Evolutionary conservation across 2,329 filamentous ascomycete species (phyloP).

Genomic region (Xylogone sp.): DNA sequence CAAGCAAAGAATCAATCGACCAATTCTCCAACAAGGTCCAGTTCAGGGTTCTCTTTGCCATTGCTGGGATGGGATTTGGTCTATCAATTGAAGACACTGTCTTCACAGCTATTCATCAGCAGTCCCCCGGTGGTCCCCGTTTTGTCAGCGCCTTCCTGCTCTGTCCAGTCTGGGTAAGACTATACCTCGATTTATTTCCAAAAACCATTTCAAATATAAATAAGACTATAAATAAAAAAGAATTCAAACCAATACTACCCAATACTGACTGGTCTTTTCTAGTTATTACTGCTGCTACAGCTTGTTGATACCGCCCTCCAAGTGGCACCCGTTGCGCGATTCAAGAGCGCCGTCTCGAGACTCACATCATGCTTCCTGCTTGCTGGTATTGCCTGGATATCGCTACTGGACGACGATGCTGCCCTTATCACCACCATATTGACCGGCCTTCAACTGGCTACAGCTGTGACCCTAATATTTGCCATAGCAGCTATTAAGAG

Average conservation of each 20-base stretch:
- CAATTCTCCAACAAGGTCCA: slow-evolving; percentile 57
- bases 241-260: neutral
- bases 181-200: too few relatives aligned
- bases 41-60: slow-evolving; percentile 48
- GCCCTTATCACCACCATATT: slow-evolving; percentile 3
- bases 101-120: slow-evolving; percentile 39
- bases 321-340: slow-evolving; percentile 9
- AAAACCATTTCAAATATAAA: too few relatives aligned
- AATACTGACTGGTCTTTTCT: slow-evolving; percentile 3
- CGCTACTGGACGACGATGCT: slow-evolving; percentile 2
- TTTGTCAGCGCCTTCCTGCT: slow-evolving; percentile 54
- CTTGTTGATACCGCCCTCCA: slow-evolving; percentile 13
- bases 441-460: slow-evolving; percentile 10
- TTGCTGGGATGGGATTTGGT: slow-evolving; percentile 47
- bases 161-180: slow-evolving; percentile 60
- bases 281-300: slow-evolving; percentile 44
- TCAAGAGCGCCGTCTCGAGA: slow-evolving; percentile 10
- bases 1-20: slow-evolving; percentile 57
- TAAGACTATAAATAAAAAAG: too few relatives aligned
- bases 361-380: slow-evolving; percentile 12
- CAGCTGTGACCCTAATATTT: slow-evolving; percentile 4
- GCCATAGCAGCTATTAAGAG: slow-evolving; percentile 45
- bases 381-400: slow-evolving; percentile 7
- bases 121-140: slow-evolving; percentile 26
- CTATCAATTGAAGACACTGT: slow-evolving; percentile 53